Base-by-base conservation (phyloP, 1,284 basidiomycete genomes). In the Cryptococcus jaspeensis region DNA sequence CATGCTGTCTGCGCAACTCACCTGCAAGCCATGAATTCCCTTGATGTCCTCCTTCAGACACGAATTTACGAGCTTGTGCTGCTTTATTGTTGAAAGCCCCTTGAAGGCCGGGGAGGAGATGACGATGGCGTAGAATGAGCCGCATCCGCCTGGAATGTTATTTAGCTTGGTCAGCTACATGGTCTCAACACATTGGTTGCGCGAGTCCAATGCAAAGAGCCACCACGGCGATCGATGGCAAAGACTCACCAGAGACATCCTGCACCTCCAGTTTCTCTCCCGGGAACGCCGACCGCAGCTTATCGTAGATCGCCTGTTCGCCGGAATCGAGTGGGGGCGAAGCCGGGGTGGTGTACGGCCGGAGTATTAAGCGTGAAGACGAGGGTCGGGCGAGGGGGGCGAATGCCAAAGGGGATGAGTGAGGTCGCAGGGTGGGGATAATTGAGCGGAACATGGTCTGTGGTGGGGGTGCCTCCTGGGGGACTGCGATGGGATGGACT, bases 11-110 rank as follows among this genome's bases (percentile, higher is more conserved):
- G 3, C 0, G 35, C 9, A 65, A 72, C 84, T 50, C 61, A 94
- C 96, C 82, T 97, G 94, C 28, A 99, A 78, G 1, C 95, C 95
- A 75, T 99, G 95, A 61, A 98, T 95, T 22, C 84, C 87, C 67
- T 85, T 84, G 57, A 99, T 94, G 73, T 97, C 93, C 66, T 89
- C 81, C 78, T 95, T 94, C 62, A 99, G 79, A 20, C 85, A 83
- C 62, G 90, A 83, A 35, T 91, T 96, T 52, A 99, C 92, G 44
- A 98, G 80, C 61, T 87, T 85, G 78, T 99, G 95, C 75, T 98
- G 95, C 80, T 97, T 96, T 62, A 99, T 85, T 37, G 86, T 89
- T 0, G 89, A 78, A 37, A 98, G 76, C 15, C 89, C 95, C 63
- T 88, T 87, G 83, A 99, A 99, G 2, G 83, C 83, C 18, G 85